Evolutionary conservation across 306 rosid genomes (phyloP), one percentile per base, ranked within the genome.

Genomic region (Inga oerstediana): DNA sequence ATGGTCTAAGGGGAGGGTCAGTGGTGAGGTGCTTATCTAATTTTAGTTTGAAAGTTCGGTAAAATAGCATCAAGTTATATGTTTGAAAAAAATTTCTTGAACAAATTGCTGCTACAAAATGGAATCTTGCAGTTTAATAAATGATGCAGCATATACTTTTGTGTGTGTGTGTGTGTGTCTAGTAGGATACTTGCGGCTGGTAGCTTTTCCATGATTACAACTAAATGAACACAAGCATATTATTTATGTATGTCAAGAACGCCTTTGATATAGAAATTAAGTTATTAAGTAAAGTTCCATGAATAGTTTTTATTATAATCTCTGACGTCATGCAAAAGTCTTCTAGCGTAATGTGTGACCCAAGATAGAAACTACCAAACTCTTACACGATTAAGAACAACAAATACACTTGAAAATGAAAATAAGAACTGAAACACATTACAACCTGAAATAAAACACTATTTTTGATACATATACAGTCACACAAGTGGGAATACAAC

Each of bases 21-120:
- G 91, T 14, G 98, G 99, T 81, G 97, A 96, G 99, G 99, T 96
- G 88, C 90, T 86, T 88, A 88, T 87, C 92, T 81, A 86, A 90
- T 91, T 85, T 82, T 35, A 66, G 17, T 75, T 79, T 73, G 80
- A 58, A 81, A 74, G 61, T 74, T 66, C 39, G 75, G 24, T 75
- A 62, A 75, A 32, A 41, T 75, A 41, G 16, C 56, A 75, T 52
- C 43, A 43, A 65, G 58, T 79, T 84, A 65, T 67, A 66, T 61
- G 35, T 79, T 20, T 44, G 70, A 15, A 51, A 37, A 81, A 54
- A 34, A 19, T 0, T 13, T 65, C 71, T 62, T 52, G 62, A 49
- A 64, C 48, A 52, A 67, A 16, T 48, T 73, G 15, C 52, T 62
- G 62, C 58, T 58, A 20, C 35, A 79, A 69, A 52, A n/a, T 70